Evolutionary conservation across 257 asterid genomes (phyloP).

Genomic region (Przewalskia tangutica): DNA sequence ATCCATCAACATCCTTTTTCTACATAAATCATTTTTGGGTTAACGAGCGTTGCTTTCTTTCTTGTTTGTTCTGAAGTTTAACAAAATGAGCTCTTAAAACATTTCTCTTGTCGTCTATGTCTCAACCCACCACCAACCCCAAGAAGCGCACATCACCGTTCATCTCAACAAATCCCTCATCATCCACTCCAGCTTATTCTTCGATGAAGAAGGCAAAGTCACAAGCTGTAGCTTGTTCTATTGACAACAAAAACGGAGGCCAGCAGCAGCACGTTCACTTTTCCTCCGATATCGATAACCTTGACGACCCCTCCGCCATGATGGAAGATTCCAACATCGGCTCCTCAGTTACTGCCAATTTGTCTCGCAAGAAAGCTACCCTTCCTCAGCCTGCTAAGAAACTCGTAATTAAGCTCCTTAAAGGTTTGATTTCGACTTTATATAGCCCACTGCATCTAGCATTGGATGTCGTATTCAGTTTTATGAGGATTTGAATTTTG

Average conservation of each 20-base stretch:
- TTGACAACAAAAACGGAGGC: constrained; percentile 16
- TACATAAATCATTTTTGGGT: neutral
- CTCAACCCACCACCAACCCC: constrained; percentile 21
- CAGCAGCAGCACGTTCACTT: constrained; percentile 19
- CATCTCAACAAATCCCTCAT: constrained; percentile 2
- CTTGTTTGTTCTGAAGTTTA: neutral
- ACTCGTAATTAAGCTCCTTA: constrained; percentile 18
- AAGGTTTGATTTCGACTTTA: constrained; percentile 9
- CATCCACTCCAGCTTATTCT: constrained; percentile 11
- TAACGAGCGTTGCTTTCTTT: neutral
- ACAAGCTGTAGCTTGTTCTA: constrained; percentile 20
- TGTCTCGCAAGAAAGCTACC: constrained; percentile 14
- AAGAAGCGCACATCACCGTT: constrained; percentile 16
- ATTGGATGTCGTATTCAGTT: neutral
- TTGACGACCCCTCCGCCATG: constrained; percentile 9
- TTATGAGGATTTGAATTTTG: neutral
- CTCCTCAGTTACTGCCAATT: constrained; percentile 11
- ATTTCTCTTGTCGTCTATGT: constrained; percentile 22
- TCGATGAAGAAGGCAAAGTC: constrained; percentile 38
- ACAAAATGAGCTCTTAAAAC: constrained; percentile 15
- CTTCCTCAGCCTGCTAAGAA: constrained; percentile 4
- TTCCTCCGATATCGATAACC: neutral
- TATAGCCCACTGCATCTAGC: neutral
- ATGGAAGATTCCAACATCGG: constrained; percentile 6
- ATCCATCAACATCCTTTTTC: too few relatives aligned